Evolutionary conservation across 129 eudicot species (phyloP).

Genomic region (Artemisia argyi): DNA sequence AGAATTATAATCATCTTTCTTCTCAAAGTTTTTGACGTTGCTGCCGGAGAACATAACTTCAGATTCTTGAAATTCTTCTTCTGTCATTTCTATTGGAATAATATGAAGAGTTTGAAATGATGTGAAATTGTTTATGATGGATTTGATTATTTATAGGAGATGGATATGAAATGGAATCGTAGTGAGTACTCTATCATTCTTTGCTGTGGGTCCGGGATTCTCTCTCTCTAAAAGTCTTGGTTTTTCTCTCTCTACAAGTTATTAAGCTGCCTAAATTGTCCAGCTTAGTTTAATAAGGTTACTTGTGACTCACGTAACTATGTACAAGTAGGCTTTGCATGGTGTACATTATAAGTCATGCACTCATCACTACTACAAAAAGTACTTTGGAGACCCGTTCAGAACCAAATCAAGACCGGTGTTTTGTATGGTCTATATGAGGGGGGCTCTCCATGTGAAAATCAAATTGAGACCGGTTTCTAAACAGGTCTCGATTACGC

Average conservation of each 20-base stretch:
- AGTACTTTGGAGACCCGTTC: too few species aligned
- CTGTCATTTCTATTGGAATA: conserved; percentile 24
- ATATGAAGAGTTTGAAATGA: conserved; percentile 5
- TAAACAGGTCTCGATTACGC: too few species aligned
- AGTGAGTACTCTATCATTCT: conserved; percentile 36
- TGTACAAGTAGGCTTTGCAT: conserved; percentile 33
- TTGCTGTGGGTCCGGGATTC: conserved; percentile 33
- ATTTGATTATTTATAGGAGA: conserved; percentile 24
- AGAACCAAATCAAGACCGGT: too few species aligned
- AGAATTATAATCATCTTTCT: background rate
- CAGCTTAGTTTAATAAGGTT: conserved; percentile 26
- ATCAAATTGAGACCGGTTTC: too few species aligned
- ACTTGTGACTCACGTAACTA: conserved; percentile 37
- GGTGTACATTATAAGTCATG: conserved; percentile 23
- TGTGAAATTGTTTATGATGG: conserved; percentile 11
- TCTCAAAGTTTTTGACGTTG: background rate
- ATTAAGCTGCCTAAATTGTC: conserved; percentile 27
- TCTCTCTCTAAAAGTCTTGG: conserved; percentile 29
- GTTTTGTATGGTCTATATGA: too few species aligned
- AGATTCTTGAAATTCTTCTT: conserved; percentile 46
- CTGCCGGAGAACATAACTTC: conserved; percentile 34
- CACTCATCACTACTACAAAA: too few species aligned
- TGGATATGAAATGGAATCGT: conserved; percentile 30
- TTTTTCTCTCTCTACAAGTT: conserved; percentile 36
- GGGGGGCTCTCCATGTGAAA: too few species aligned